Percentiles rank a stretch among this genome's conserved stretches.
These are phyloP conservation scores for Ceratocystis cubensis DNA, from an alignment of 2,329 filamentous ascomycete genomes.

Conservation along the genomic window DNA sequence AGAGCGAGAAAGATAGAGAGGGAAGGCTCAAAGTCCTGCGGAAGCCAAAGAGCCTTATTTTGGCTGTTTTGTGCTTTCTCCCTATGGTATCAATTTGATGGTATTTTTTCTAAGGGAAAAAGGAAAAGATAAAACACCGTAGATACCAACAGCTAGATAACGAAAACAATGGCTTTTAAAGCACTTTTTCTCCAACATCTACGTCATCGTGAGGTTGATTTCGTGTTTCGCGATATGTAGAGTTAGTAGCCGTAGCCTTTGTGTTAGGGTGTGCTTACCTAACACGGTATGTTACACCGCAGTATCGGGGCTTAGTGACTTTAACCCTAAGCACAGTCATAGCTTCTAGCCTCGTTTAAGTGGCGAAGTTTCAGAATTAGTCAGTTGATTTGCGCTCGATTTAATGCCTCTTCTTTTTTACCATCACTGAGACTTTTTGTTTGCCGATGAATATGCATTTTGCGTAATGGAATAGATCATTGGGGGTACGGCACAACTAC, in stretches of 20 bases:
- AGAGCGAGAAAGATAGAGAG: background rate
- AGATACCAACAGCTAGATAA: too few species aligned
- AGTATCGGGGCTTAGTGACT: background rate
- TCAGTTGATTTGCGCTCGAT: background rate
- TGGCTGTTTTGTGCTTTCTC: background rate
- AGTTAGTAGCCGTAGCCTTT: background rate
- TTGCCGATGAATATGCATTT: background rate
- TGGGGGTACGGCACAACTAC: background rate
- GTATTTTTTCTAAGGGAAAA: background rate
- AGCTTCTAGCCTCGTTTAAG: too few species aligned
- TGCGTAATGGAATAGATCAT: background rate
- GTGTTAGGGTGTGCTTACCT: background rate
- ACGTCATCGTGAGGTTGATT: background rate
- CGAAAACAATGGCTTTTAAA: too few species aligned
- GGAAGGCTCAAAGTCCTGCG: too few species aligned
- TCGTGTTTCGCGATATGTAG: background rate
- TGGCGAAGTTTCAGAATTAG: background rate
- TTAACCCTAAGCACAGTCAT: background rate
- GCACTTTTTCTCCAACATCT: too few species aligned
- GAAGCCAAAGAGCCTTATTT: background rate
- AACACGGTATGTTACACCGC: background rate
- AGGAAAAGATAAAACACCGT: too few species aligned
- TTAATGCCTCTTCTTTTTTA: background rate
- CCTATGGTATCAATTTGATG: background rate
- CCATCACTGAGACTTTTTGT: background rate